Base-by-base conservation (phyloP, 345 rosid genomes). In the Laguncularia racemosa region DNA sequence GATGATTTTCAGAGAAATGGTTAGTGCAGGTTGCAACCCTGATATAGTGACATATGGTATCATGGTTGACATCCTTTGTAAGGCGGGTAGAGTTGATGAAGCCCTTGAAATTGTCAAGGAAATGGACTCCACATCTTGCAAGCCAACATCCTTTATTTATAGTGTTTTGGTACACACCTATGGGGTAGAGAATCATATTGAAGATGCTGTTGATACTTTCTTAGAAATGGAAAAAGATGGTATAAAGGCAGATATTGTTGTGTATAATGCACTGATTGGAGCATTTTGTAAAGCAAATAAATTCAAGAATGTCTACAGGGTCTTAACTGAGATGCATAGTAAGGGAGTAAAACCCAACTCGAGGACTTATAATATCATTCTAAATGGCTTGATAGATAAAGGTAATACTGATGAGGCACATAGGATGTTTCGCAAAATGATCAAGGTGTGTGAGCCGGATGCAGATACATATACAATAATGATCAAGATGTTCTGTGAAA, bases 401-500 rank as follows among this genome's bases (percentile, higher is more conserved):
- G 82, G 87, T 15, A 80, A 82, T 67, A 84, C 74, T 4, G 89
- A 88, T 47, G 95, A 86, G 66, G 96, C 92, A 14, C 81, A 70
- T 71, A 69, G 63, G 47, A 81, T 86, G 23, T 91, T 91, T 55
- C 82, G 81, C n/a, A 77, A 71, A 75, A 81, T 88, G 96, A 81
- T 78, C 51, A 85, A 76, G 74, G 72, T 68, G 33, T 91, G 98
- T 56, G 87, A 88, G 48, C 95, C 93, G 0, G 98, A 91, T 58
- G 80, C 95, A 40, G 98, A 91, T 68, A 88, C 96, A 6, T 88
- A 84, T 57, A 91, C 98, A 8, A 77, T 91, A 86, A 78, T 88
- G 88, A 88, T 86, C 71, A 91, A 89, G 81, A 91, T 91, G 98
- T 86, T 86, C 19, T 86, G 96, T 55, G 82, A 72, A 48, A 77